Evolutionary conservation across 2,329 filamentous ascomycete species (phyloP), one percentile per base, ranked within the genome.

Genomic region (Cryphonectria japonica): DNA sequence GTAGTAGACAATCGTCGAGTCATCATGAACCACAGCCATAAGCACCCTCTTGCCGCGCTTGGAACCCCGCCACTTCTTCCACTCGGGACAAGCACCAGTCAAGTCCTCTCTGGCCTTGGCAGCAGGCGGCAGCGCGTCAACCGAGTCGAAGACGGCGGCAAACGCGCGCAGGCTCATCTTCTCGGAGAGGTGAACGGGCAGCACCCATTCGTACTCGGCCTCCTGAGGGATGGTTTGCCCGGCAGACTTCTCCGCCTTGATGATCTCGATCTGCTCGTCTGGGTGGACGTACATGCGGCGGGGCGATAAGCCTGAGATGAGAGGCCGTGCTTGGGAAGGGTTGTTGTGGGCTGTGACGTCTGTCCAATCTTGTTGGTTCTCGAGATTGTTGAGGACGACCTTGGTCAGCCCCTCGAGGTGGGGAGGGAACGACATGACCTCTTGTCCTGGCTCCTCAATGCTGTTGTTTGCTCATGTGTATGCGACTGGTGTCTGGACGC

Each of bases 1-100:
- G 78, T 96, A 96, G 81, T 95, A 96, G 57, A 93, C 91, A 26
- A 96, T 86, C 0, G 93, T 95, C 74, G 93, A 95, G 80, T 96
- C 93, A 76, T 92, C 89, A 78, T 94, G 91, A 64, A 94, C 83
- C 2, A 91, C 92, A 22, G 91, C 92, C 67, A 96, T 83, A n/a
- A 95, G 78, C 14, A 95, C 79, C 72, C 93, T 85, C 83, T 95
- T 95, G 64, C 83, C 83, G 26, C 87, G 83, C 71, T 80, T 85
- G 60, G 79, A 79, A 57, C 79, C 81, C 69, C 79, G 82, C 83
- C 83, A 86, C 59, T 82, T 78, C 71, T 79, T 79, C 74, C 81
- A 82, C 64, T 79, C 16, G 74, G 73, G 74, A 5, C 73, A 76
- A 41, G 76, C 75, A 16, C 73, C 74, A 9, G 74, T 73, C 2